Percentiles rank a stretch among this genome's conserved stretches.
These are phyloP conservation scores for Ophiostoma montium DNA, from an alignment of 2,329 filamentous ascomycete genomes.

Conservation along the genomic window DNA sequence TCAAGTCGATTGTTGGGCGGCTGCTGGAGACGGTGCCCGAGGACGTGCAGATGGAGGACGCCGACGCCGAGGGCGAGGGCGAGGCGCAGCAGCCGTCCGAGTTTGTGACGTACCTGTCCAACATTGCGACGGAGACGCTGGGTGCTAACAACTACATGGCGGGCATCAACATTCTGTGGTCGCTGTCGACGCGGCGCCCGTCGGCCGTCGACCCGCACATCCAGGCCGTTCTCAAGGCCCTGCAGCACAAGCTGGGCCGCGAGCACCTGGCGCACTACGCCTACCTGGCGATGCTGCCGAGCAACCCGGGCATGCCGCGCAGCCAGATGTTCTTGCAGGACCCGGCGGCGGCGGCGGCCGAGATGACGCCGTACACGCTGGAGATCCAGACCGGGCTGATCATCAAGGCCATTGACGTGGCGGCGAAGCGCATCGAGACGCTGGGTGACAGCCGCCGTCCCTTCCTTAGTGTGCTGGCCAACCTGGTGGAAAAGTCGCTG, in stretches of 20 bases:
- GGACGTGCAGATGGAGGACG: slow-evolving; percentile 57
- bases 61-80: slow-evolving; percentile 70
- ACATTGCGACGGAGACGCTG: slow-evolving; percentile 77
- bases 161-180: slow-evolving; percentile 88
- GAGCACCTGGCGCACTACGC: slow-evolving; percentile 77
- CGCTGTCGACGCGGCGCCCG: slow-evolving; percentile 70
- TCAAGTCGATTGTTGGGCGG: slow-evolving; percentile 64
- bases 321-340: slow-evolving; percentile 32
- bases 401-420: slow-evolving; percentile 87
- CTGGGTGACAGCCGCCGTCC: slow-evolving; percentile 82
- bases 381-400: slow-evolving; percentile 85
- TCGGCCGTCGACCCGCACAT: slow-evolving; percentile 85
- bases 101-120: slow-evolving; percentile 70
- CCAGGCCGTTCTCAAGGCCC: slow-evolving; percentile 73
- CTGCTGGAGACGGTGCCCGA: slow-evolving; percentile 83
- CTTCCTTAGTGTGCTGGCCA: slow-evolving; percentile 88
- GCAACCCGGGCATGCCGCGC: slow-evolving; percentile 20
- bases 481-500: slow-evolving; percentile 86
- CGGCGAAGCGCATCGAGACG: slow-evolving; percentile 81
- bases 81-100: slow-evolving; percentile 67
- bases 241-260: slow-evolving; percentile 81
- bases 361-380: slow-evolving; percentile 61
- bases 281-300: slow-evolving; percentile 34
- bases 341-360: slow-evolving; percentile 35
- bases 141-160: slow-evolving; percentile 70